phyloP scores from a whole-genome alignment of 305 asterid species.

The Fraxinus greggii region DNA sequence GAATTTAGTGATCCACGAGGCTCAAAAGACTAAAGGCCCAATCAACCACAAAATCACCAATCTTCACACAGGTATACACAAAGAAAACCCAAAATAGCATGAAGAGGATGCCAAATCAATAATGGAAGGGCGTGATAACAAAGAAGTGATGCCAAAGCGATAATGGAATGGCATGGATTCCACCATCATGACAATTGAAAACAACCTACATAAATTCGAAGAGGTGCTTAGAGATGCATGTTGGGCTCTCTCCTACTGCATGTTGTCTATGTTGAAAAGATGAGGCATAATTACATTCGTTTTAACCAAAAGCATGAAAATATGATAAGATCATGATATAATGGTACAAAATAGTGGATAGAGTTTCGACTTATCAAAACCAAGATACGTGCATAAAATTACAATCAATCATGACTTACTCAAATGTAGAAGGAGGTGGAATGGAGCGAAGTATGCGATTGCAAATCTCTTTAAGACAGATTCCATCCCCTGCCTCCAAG shows the following conservation, averaged over 20 bases:
- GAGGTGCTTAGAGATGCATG: not conserved
- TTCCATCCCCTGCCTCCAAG: not conserved
- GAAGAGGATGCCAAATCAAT: not conserved
- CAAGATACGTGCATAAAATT: not conserved
- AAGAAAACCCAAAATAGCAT: not conserved
- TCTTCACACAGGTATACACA: not conserved
- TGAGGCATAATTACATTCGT: not conserved
- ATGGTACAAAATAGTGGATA: not conserved
- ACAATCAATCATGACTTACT: not conserved
- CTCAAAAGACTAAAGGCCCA: not conserved
- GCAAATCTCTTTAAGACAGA: not conserved
- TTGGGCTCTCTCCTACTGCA: not conserved
- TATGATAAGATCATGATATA: not conserved
- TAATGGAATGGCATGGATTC: not conserved
- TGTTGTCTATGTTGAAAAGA: not conserved
- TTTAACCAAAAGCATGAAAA: no score
- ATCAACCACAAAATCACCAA: not conserved
- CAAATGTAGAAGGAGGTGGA: not conserved
- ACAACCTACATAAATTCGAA: not conserved
- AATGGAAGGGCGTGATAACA: not conserved
- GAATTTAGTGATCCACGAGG: not conserved
- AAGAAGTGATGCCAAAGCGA: not conserved
- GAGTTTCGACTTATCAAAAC: not conserved
- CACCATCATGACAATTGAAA: not conserved
- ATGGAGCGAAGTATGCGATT: not conserved